Evolutionary conservation across 352 stramenopile species (phyloP).

Genomic region (Pythium insidiosum): DNA sequence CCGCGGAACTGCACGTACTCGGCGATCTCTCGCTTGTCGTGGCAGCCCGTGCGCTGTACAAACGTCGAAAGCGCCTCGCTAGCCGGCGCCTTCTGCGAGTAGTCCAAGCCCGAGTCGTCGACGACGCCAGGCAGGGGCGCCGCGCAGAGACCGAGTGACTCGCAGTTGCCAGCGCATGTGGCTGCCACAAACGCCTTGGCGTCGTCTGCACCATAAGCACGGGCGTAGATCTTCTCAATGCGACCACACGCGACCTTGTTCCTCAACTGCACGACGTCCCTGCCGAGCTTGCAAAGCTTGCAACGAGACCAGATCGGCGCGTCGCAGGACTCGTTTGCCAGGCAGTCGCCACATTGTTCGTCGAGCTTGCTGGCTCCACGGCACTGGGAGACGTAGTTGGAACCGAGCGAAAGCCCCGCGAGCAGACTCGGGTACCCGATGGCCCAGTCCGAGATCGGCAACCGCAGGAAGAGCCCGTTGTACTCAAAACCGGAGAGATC

Average conservation of each 20-base stretch:
- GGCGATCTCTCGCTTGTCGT: slow-evolving; percentile 48
- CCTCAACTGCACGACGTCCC: slow-evolving; percentile 13
- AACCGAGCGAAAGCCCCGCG: slow-evolving; percentile 41
- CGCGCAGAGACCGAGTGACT: slow-evolving; percentile 42
- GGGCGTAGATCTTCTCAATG: slow-evolving; percentile 19
- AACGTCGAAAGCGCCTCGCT: slow-evolving; percentile 28
- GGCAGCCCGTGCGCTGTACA: slow-evolving; percentile 58
- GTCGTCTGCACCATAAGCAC: slow-evolving; percentile 11
- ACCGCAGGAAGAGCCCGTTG: slow-evolving; percentile 62
- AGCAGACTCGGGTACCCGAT: slow-evolving; percentile 68
- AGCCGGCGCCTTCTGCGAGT: slow-evolving; percentile 23
- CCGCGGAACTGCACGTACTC: slow-evolving; percentile 65
- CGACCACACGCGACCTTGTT: slow-evolving; percentile 22
- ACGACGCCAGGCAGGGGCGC: slow-evolving; percentile 48
- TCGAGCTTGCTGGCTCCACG: slow-evolving; percentile 19
- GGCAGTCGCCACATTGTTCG: slow-evolving; percentile 27
- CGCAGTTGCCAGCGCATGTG: slow-evolving; percentile 29
- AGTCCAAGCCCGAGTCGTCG: slow-evolving; percentile 56
- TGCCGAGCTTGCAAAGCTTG: slow-evolving; percentile 21
- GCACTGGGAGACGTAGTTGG: slow-evolving; percentile 47
- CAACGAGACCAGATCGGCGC: slow-evolving; percentile 26
- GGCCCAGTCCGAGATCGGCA: slow-evolving; percentile 51
- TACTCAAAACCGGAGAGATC: slow-evolving; percentile 58
- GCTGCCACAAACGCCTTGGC: slow-evolving; percentile 11
- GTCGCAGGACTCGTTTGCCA: slow-evolving; percentile 15